A percentile compares a stretch with the other conserved stretches of the same genome.
Evolutionary conservation across 345 rosid species (phyloP).

Genomic region (Hirschfeldia incana): DNA sequence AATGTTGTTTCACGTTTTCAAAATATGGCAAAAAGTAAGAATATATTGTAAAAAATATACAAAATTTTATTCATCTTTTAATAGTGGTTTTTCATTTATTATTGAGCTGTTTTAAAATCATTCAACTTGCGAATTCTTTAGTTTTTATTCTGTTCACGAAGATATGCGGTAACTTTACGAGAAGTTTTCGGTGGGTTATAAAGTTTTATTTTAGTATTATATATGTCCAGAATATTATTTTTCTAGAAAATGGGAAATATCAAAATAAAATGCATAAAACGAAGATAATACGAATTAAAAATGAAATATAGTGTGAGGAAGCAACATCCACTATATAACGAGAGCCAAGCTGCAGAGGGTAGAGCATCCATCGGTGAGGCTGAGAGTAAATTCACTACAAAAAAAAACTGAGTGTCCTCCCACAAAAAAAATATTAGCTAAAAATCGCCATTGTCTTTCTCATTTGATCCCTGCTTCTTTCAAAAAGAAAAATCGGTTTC

Average conservation of each 20-base stretch:
- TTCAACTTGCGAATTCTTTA: background rate
- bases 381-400: slow-evolving; percentile 34
- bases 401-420: slow-evolving; percentile 37
- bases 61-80: background rate
- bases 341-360: background rate
- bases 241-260: slow-evolving; percentile 6
- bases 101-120: background rate
- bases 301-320: slow-evolving; percentile 23
- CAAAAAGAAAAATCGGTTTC: slow-evolving; percentile 41
- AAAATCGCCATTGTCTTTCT: slow-evolving; percentile 11
- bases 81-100: background rate
- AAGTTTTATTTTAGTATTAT: background rate
- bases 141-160: background rate
- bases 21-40: background rate
- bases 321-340: slow-evolving; percentile 44
- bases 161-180: background rate
- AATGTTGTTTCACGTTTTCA: background rate
- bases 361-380: slow-evolving; percentile 40
- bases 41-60: background rate
- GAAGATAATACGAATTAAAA: slow-evolving; percentile 11
- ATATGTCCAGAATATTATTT: background rate
- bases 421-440: background rate
- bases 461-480: slow-evolving; percentile 43
- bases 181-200: background rate
- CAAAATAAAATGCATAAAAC: background rate